Percentiles rank a stretch among this genome's conserved stretches.
Conservation (phyloP, 768 basidiomycete genomes). For the Pleurotus giganteus region DNA sequence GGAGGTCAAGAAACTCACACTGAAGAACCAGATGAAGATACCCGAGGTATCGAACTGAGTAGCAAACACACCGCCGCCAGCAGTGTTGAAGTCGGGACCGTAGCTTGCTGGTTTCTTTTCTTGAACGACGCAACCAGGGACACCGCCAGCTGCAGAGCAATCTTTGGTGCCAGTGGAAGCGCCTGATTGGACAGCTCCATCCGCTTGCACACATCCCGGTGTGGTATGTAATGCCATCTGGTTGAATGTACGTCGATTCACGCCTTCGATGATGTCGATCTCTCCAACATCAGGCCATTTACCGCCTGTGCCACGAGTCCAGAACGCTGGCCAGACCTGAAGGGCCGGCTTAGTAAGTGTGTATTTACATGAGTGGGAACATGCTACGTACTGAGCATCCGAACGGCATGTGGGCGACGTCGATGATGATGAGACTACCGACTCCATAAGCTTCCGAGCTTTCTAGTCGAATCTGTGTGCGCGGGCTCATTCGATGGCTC, state of each 20-base stretch:
- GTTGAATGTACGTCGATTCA: constrained; percentile 68
- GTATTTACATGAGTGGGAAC: neutral
- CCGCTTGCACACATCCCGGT: constrained; percentile 34
- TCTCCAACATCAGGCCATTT: constrained; percentile 47
- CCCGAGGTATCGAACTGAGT: constrained; percentile 62
- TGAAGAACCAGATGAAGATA: constrained; percentile 42
- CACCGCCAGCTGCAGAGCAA: constrained; percentile 38
- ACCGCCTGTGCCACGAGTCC: constrained; percentile 39
- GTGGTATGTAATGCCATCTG: constrained; percentile 80
- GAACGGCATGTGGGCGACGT: constrained; percentile 46
- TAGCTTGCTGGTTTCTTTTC: constrained; percentile 62
- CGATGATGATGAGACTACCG: constrained; percentile 43
- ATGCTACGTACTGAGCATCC: constrained; percentile 46
- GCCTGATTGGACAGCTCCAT: constrained; percentile 44
- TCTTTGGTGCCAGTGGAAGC: constrained; percentile 49
- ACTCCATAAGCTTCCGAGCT: constrained; percentile 39
- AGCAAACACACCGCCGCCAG: constrained; percentile 77
- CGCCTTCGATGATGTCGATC: constrained; percentile 76
- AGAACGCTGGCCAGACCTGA: constrained; percentile 50
- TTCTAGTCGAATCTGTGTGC: constrained; percentile 42
- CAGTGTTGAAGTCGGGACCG: constrained; percentile 61
- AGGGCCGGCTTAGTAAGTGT: neutral
- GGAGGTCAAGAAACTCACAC: constrained; percentile 26
- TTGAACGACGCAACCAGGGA: constrained; percentile 65
- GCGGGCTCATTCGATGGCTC: too few species aligned